These are phyloP conservation scores for Porogramme epimiltina DNA, from an alignment of 1,284 basidiomycete species.

Conservation along the genomic window DNA sequence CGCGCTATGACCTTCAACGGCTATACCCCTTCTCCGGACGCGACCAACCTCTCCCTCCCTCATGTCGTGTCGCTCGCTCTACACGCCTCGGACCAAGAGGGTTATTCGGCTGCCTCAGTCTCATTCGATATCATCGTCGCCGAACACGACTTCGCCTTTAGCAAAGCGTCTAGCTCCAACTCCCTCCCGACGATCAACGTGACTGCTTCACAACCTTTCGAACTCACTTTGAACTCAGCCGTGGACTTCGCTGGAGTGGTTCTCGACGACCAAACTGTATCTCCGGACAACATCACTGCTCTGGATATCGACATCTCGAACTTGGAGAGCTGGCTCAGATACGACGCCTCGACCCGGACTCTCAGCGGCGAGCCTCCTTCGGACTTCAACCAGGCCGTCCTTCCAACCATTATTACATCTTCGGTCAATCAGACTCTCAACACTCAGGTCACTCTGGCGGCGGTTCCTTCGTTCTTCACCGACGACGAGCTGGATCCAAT, in stretches of 20 bases:
- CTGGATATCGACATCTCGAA: constrained; percentile 60
- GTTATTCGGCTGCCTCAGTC: constrained; percentile 54
- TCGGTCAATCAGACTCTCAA: constrained; percentile 67
- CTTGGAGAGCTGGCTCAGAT: constrained; percentile 64
- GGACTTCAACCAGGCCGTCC: constrained; percentile 35
- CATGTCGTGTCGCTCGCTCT: constrained; percentile 53
- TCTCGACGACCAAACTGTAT: constrained; percentile 60
- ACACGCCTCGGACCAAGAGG: constrained; percentile 65
- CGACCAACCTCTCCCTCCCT: constrained; percentile 36
- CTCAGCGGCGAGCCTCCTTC: constrained; percentile 66
- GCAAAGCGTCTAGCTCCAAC: constrained; percentile 25
- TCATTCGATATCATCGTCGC: constrained; percentile 64
- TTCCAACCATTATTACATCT: constrained; percentile 68
- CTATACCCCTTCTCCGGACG: constrained; percentile 56
- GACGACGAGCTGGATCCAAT: constrained; percentile 57
- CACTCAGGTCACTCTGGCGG: constrained; percentile 60
- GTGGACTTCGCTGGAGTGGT: constrained; percentile 62
- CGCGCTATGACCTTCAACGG: constrained; percentile 79
- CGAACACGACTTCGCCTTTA: constrained; percentile 63
- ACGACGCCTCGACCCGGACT: constrained; percentile 52
- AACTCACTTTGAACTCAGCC: constrained; percentile 56
- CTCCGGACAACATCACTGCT: constrained; percentile 51
- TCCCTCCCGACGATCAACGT: constrained; percentile 68
- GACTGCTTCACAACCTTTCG: constrained; percentile 56
- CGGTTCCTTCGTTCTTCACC: constrained; percentile 74